Conservation (phyloP, 2,329 filamentous ascomycete species). For the Ilyonectria mors-panacis region DNA sequence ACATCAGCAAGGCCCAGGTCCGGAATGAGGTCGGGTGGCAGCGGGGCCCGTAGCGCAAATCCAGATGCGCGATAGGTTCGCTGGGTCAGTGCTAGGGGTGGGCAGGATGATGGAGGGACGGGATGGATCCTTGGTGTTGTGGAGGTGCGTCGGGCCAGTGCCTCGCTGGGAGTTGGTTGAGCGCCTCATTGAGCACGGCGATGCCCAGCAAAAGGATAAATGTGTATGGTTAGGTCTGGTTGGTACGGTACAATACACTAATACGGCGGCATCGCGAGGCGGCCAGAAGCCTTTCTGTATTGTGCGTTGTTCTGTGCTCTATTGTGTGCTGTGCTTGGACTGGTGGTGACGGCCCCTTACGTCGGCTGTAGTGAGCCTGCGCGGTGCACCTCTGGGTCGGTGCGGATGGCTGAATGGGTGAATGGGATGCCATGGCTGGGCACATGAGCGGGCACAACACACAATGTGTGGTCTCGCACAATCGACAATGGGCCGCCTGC, state of each 20-base stretch:
- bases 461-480: conserved; percentile 32
- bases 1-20: conserved; percentile 35
- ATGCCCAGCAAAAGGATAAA: conserved; percentile 10
- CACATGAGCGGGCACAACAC: conserved; percentile 34
- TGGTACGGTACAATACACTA: background rate
- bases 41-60: conserved; percentile 26
- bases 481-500: conserved; percentile 38
- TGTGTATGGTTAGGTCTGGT: background rate
- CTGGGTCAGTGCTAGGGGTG: conserved; percentile 4
- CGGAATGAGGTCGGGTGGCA: conserved; percentile 35
- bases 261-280: background rate
- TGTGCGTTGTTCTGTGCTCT: conserved; percentile 5
- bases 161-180: conserved; percentile 15
- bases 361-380: conserved; percentile 43
- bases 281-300: conserved; percentile 15
- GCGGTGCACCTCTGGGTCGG: conserved; percentile 34
- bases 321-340: conserved; percentile 17
- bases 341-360: conserved; percentile 33
- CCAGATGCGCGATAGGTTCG: conserved; percentile 21
- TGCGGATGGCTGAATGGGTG: conserved; percentile 12
- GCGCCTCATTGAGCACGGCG: conserved; percentile 4
- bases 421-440: conserved; percentile 26
- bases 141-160: conserved; percentile 26
- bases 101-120: conserved; percentile 23
- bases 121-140: conserved; percentile 28